A percentile compares a stretch with the other conserved stretches of the same genome.
Evolutionary conservation across 2,329 filamentous ascomycete genomes (phyloP).

Genomic region (Fulvia fulva): DNA sequence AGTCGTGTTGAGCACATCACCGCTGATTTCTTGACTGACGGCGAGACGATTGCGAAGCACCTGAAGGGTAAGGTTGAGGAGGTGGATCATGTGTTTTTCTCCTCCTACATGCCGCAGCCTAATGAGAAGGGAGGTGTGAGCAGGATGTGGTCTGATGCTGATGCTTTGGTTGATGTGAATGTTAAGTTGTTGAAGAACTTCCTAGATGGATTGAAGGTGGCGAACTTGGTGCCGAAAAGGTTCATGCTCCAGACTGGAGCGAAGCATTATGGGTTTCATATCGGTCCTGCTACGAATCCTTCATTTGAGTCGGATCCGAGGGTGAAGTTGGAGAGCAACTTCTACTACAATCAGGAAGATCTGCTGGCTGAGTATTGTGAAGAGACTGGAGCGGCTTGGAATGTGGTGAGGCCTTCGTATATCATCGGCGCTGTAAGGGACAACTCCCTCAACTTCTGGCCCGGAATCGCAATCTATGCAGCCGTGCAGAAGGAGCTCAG

Average conservation of each 20-base stretch:
- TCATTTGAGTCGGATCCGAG: constrained; percentile 45
- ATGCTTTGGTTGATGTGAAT: constrained; percentile 37
- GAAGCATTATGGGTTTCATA: constrained; percentile 40
- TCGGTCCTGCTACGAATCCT: constrained; percentile 42
- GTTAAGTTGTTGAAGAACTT: constrained; percentile 11
- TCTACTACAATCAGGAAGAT: constrained; percentile 54
- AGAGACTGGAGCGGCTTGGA: constrained; percentile 34
- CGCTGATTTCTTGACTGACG: constrained; percentile 32
- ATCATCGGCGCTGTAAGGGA: constrained; percentile 49
- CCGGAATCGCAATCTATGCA: constrained; percentile 47
- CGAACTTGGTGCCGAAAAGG: constrained; percentile 37
- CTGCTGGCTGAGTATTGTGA: constrained; percentile 41
- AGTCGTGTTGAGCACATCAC: constrained; percentile 20
- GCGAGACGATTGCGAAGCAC: constrained; percentile 31
- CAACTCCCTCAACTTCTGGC: constrained; percentile 46
- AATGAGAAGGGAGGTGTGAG: constrained; percentile 24
- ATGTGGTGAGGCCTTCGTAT: constrained; percentile 43
- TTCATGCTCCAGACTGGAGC: constrained; percentile 48
- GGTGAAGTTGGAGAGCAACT: constrained; percentile 46
- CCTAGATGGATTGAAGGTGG: constrained; percentile 11
- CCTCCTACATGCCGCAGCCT: constrained; percentile 44
- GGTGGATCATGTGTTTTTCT: constrained; percentile 49
- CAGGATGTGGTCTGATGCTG: constrained; percentile 25
- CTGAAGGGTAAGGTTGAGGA: constrained; percentile 21
- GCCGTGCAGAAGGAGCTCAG: constrained; percentile 41